phyloP scores from a whole-genome alignment of 2,329 filamentous ascomycete species.

The Juglanconis oblonga region DNA sequence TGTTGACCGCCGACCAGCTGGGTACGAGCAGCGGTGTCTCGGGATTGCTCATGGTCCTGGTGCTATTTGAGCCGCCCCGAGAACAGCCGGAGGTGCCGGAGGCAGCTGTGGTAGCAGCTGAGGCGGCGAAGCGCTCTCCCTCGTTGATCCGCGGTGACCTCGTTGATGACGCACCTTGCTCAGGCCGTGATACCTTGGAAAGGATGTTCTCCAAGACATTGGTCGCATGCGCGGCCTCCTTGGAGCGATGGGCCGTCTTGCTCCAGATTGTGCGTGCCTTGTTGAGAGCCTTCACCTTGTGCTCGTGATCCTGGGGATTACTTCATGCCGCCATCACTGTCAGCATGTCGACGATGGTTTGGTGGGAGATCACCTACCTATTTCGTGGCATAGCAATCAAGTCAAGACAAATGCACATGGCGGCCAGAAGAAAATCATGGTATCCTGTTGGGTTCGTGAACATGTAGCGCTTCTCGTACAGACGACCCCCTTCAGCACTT shows the following conservation, averaged over 20 bases:
- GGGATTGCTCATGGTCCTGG: neutral
- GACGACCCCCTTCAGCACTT: constrained; percentile 44
- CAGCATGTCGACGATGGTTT: neutral
- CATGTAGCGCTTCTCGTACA: constrained; percentile 53
- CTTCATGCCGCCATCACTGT: neutral
- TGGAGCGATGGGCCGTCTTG: constrained; percentile 33
- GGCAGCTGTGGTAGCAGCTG: neutral
- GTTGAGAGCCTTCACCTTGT: constrained; percentile 34
- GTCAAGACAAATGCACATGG: constrained; percentile 58
- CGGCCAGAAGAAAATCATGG: constrained; percentile 57
- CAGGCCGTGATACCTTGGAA: constrained; percentile 26
- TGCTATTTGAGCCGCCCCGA: neutral
- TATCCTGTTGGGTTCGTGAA: constrained; percentile 46
- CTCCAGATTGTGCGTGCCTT: constrained; percentile 43
- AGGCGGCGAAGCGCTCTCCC: neutral
- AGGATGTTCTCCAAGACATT: constrained; percentile 42
- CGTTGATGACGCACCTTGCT: neutral
- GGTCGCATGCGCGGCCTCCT: constrained; percentile 41
- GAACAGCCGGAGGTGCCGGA: neutral
- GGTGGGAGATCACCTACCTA: constrained; percentile 28
- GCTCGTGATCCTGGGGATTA: neutral
- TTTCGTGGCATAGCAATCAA: constrained; percentile 37
- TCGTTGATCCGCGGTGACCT: neutral
- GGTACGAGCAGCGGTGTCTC: neutral
- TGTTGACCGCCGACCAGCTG: constrained; percentile 8